Evolutionary conservation across 2,329 filamentous ascomycete genomes (phyloP).

Genomic region (Colletotrichum navitas): DNA sequence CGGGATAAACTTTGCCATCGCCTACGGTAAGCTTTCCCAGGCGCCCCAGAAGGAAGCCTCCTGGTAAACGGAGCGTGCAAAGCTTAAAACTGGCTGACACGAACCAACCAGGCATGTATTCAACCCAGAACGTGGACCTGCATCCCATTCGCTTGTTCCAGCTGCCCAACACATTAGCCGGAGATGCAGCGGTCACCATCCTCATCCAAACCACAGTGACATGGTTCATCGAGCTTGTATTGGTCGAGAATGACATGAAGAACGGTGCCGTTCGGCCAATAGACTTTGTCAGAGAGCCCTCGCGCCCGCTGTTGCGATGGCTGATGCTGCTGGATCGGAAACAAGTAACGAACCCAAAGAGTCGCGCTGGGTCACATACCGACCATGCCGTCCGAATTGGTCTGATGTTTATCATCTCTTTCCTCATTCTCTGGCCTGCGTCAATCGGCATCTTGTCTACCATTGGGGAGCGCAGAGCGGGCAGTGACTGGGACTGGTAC

Average conservation of each 20-base stretch:
- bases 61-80: neutral
- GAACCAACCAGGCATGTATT: slow-evolving; percentile 60
- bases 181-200: slow-evolving; percentile 64
- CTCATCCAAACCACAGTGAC: slow-evolving; percentile 64
- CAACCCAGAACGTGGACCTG: slow-evolving; percentile 50
- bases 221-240: slow-evolving; percentile 62
- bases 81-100: slow-evolving; percentile 2
- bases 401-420: slow-evolving; percentile 54
- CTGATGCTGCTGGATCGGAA: slow-evolving; percentile 55
- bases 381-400: slow-evolving; percentile 54
- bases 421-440: slow-evolving; percentile 59
- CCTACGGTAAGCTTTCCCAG: slow-evolving; percentile 56
- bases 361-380: slow-evolving; percentile 46
- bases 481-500: slow-evolving; percentile 55
- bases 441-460: slow-evolving; percentile 58
- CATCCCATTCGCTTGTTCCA: slow-evolving; percentile 61
- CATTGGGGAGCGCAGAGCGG: slow-evolving; percentile 51
- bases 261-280: slow-evolving; percentile 61
- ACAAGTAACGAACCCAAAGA: slow-evolving; percentile 39
- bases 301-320: slow-evolving; percentile 54
- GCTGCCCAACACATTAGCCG: slow-evolving; percentile 64
- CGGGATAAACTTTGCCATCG: slow-evolving; percentile 65
- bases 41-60: too few species aligned
- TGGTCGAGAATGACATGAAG: slow-evolving; percentile 63
- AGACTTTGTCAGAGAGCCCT: slow-evolving; percentile 57